A percentile compares a stretch with the other conserved stretches of the same genome.
phyloP scores from a whole-genome alignment of 1,139 yeast genomes.

The Insectozyma bohioensis region DNA sequence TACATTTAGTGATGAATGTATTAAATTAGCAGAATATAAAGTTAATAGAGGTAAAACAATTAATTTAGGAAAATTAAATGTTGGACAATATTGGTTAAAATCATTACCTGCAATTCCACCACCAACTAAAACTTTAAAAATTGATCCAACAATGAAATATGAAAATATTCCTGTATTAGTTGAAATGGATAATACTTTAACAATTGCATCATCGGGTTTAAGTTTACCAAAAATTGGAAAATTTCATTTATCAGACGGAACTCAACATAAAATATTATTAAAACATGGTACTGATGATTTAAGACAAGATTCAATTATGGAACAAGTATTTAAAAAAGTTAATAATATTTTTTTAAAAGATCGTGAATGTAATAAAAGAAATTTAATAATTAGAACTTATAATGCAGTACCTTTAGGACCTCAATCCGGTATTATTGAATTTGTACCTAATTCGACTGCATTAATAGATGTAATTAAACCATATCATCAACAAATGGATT shows the following conservation, averaged over 20 bases:
- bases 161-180: conserved; percentile 47
- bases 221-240: conserved; percentile 81
- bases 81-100: conserved; percentile 59
- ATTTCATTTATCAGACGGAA: conserved; percentile 58
- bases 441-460: conserved; percentile 76
- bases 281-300: conserved; percentile 91
- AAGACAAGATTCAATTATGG: conserved; percentile 96
- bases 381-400: conserved; percentile 73
- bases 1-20: conserved; percentile 49
- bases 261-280: conserved; percentile 54
- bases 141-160: conserved; percentile 48
- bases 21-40: conserved; percentile 52
- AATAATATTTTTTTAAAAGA: conserved; percentile 64
- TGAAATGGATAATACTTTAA: conserved; percentile 43
- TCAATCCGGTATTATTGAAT: conserved; percentile 84
- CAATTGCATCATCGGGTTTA: conserved; percentile 75
- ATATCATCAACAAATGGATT: conserved; percentile 48
- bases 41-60: conserved; percentile 34
- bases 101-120: conserved; percentile 60
- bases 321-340: conserved; percentile 90
- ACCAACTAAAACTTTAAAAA: conserved; percentile 56
- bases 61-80: conserved; percentile 27
- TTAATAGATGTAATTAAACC: conserved; percentile 66
- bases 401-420: conserved; percentile 91
- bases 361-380: conserved; percentile 54